Evolutionary conservation across 2,329 filamentous ascomycete species (phyloP), one percentile per base, ranked within the genome.

Genomic region (Microdochium nivale): DNA sequence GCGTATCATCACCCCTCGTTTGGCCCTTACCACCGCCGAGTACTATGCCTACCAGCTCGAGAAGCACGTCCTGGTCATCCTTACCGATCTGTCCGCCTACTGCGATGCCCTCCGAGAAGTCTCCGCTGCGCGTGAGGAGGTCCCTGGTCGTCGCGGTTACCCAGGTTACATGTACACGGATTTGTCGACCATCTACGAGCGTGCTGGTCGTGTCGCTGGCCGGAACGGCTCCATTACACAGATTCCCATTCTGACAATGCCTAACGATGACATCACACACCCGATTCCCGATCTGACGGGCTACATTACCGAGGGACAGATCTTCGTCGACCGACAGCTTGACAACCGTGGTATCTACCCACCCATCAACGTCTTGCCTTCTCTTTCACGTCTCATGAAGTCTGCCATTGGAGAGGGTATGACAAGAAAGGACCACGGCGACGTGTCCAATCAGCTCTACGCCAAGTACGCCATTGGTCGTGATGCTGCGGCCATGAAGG

Each of bases 131-230:
- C 84, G 94, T 76, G 94, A 99, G 80, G 94, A 99, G 84, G 94
- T 99, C 44, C 94, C 94, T 40, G 94, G 94, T 80, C 92, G 94
- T 71, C 92, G 94, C 84, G 94, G 94, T 81, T 99, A 94, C 78
- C 94, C 94, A 51, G 94, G 94, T 88, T 99, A 99, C 81, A 99
- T 99, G 94, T 99, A 99, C 80, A 99, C 94, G 61, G 95, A 99
- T 83, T 88, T 99, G 84, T 96, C 94, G 54, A 99, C 94, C 67
- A 96, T 99, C 65, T 99, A 99, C 79, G 94, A 99, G 76, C 91
- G 94, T 76, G 94, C 94, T 62, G 94, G 94, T 66, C 94, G 94
- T 87, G 94, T 99, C 49, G 79, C 90, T 65, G 95, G 95, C 62
- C 88, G 95, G 62, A 96, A 97, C 65, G 94, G 95, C 55, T 99